phyloP scores from a whole-genome alignment of 2,329 filamentous ascomycete species.

The Sarocladiaceae sp. region DNA sequence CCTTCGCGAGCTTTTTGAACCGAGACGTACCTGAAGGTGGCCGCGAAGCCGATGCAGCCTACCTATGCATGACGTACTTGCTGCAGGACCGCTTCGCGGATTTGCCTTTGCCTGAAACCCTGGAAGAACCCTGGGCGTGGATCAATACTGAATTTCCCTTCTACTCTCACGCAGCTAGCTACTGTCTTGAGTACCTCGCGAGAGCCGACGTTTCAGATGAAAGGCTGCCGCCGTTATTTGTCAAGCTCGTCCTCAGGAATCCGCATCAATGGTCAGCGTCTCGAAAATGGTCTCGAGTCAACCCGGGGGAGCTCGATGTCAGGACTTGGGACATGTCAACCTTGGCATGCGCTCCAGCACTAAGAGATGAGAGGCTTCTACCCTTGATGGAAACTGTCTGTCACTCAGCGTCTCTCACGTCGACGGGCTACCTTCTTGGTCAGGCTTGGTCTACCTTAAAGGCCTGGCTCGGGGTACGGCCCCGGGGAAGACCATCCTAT shows the following conservation, averaged over 20 bases:
- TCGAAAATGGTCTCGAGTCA: background rate
- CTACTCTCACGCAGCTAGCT: background rate
- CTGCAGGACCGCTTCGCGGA: constrained; percentile 6
- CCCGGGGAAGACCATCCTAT: background rate
- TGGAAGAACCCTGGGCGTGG: background rate
- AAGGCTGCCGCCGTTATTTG: background rate
- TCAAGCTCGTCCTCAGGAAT: constrained; percentile 13
- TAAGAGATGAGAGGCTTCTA: background rate
- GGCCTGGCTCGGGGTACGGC: background rate
- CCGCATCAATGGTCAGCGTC: constrained; percentile 4
- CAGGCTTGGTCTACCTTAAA: background rate
- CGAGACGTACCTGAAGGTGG: background rate
- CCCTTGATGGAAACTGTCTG: background rate
- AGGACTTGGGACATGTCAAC: background rate
- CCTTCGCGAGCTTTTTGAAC: background rate
- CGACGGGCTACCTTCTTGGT: background rate
- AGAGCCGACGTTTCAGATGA: background rate
- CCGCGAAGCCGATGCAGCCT: background rate
- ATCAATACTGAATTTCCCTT: background rate
- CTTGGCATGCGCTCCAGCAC: background rate
- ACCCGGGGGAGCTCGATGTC: too few species aligned
- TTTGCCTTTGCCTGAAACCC: background rate
- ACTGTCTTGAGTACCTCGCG: background rate
- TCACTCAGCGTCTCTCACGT: background rate
- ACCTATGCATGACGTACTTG: constrained; percentile 9